phyloP scores from a whole-genome alignment of 2,329 filamentous ascomycete species.

The Juglanconis oblonga region DNA sequence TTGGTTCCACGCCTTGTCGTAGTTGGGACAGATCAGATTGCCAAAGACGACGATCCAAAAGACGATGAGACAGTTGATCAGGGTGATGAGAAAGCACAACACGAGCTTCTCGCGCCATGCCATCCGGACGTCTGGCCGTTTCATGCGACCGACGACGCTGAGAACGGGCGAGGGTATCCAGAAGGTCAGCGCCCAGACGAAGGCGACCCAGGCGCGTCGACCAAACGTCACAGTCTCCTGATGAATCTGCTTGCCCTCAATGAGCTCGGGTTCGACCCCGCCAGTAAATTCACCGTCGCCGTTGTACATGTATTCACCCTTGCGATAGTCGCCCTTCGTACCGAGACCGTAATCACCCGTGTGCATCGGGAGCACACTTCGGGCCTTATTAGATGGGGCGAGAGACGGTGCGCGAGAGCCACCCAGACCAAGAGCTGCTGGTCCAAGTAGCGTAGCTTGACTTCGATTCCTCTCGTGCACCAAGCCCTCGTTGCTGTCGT shows the following conservation, averaged over 20 bases:
- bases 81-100: slow-evolving; percentile 72
- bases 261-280: slow-evolving; percentile 73
- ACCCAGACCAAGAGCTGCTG: slow-evolving; percentile 28
- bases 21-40: slow-evolving; percentile 82
- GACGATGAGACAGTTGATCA: slow-evolving; percentile 77
- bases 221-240: slow-evolving; percentile 60
- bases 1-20: slow-evolving; percentile 80
- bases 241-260: slow-evolving; percentile 72
- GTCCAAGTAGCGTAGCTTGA: slow-evolving; percentile 48
- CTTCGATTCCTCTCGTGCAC: slow-evolving; percentile 57
- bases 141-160: slow-evolving; percentile 86
- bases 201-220: slow-evolving; percentile 73
- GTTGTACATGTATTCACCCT: slow-evolving; percentile 68
- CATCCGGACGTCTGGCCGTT: slow-evolving; percentile 92
- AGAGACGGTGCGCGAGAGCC: slow-evolving; percentile 53
- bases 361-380: slow-evolving; percentile 50
- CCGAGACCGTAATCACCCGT: slow-evolving; percentile 88
- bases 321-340: slow-evolving; percentile 75
- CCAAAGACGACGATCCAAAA: slow-evolving; percentile 94
- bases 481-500: slow-evolving; percentile 71
- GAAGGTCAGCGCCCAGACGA: slow-evolving; percentile 86
- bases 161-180: slow-evolving; percentile 90
- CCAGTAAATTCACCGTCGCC: slow-evolving; percentile 65
- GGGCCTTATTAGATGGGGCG: slow-evolving; percentile 42
- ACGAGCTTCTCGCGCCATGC: slow-evolving; percentile 96